Conservation (phyloP, 352 stramenopile genomes). For the Aphanomyces invadans region DNA sequence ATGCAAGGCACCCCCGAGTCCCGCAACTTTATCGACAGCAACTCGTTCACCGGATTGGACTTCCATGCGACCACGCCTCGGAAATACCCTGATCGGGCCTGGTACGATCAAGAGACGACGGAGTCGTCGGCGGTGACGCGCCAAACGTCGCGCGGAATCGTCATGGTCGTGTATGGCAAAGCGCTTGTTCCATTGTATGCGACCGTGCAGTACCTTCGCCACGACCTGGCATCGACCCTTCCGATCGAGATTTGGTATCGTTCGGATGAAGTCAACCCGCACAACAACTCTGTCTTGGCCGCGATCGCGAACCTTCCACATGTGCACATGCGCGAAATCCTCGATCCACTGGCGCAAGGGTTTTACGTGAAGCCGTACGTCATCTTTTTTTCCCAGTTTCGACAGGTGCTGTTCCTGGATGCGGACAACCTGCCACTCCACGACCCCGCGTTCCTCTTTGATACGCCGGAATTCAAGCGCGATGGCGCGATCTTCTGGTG, state of each 20-base stretch:
- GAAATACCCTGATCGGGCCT: neutral
- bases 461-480: slow-evolving; percentile 21
- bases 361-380: slow-evolving; percentile 55
- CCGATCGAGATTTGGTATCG: slow-evolving; percentile 51
- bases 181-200: slow-evolving; percentile 42
- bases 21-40: neutral
- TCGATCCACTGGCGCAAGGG: slow-evolving; percentile 34
- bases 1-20: neutral
- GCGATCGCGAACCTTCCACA: slow-evolving; percentile 27
- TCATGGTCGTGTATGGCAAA: slow-evolving; percentile 53
- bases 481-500: slow-evolving; percentile 33
- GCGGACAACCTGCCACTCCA: slow-evolving; percentile 53
- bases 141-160: slow-evolving; percentile 34
- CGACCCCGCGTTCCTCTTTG: slow-evolving; percentile 47
- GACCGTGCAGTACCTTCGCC: slow-evolving; percentile 31
- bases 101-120: neutral
- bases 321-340: slow-evolving; percentile 41
- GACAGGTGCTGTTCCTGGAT: slow-evolving; percentile 48
- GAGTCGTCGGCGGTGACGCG: no score
- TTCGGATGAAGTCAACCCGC: slow-evolving; percentile 19
- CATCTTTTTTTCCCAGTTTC: slow-evolving; percentile 47
- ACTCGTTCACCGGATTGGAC: neutral
- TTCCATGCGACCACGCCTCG: neutral
- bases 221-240: slow-evolving; percentile 31
- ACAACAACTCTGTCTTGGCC: slow-evolving; percentile 26